phyloP scores from a whole-genome alignment of 225 moss, liverwort and hornwort species.

The Thuidium tamariscinum region DNA sequence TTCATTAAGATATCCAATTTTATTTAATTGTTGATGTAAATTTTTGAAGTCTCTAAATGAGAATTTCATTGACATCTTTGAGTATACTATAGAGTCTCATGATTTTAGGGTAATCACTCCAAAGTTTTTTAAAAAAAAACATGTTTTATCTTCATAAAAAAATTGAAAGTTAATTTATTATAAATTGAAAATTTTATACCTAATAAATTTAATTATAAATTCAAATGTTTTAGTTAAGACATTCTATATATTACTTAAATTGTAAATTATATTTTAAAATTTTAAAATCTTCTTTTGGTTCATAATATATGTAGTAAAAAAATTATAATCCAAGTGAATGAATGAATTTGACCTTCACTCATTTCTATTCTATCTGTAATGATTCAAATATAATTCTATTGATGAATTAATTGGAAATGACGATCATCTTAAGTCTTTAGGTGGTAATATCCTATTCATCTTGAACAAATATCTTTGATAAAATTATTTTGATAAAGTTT shows the following conservation, averaged over 20 bases:
- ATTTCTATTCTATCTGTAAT: neutral
- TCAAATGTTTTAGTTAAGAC: too few species aligned
- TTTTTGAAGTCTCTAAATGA: neutral
- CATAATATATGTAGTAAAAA: too few species aligned
- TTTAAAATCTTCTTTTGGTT: too few species aligned
- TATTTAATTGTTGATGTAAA: neutral
- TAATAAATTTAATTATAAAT: neutral
- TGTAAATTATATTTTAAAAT: too few species aligned
- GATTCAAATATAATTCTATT: neutral
- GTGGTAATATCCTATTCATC: neutral
- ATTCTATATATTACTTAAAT: too few species aligned
- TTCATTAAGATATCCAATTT: neutral
- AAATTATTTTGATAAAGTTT: too few species aligned
- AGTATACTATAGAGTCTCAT: neutral
- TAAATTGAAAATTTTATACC: neutral
- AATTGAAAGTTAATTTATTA: neutral
- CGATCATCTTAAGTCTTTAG: neutral
- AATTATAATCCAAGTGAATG: too few species aligned
- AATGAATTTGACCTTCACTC: neutral
- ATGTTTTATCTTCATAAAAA: neutral
- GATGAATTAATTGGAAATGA: neutral
- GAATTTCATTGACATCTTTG: neutral
- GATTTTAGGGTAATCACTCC: neutral
- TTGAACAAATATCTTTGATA: neutral
- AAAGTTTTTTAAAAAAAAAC: neutral